A percentile compares a stretch with the other conserved stretches of the same genome.
phyloP scores from a whole-genome alignment of 2,329 filamentous ascomycete genomes.

The Calonectria honghensis region DNA sequence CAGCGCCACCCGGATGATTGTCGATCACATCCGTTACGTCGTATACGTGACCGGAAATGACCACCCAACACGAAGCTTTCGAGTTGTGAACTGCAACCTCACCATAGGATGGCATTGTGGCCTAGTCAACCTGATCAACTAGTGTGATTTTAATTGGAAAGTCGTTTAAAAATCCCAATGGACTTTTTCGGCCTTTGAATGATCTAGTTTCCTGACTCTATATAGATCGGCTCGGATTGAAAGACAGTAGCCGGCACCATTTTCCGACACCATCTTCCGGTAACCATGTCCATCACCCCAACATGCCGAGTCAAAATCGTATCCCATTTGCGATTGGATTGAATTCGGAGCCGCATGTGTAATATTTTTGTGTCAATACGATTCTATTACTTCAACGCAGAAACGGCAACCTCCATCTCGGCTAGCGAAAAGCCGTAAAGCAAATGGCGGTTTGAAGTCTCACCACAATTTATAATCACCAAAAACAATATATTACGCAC shows the following conservation, averaged over 20 bases:
- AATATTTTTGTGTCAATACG: too few relatives aligned
- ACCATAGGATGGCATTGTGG: background rate
- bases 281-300: background rate
- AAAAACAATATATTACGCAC: background rate
- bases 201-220: background rate
- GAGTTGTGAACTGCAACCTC: conserved; percentile 16
- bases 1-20: conserved; percentile 84
- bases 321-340: too few relatives aligned
- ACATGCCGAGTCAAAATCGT: too few relatives aligned
- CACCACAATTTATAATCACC: too few relatives aligned
- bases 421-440: too few relatives aligned
- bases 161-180: background rate
- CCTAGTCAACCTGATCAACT: background rate
- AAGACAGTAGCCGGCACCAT: background rate
- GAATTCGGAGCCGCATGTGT: too few relatives aligned
- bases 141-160: background rate
- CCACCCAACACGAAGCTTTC: conserved; percentile 19
- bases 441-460: too few relatives aligned
- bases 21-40: conserved; percentile 90
- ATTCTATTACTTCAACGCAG: too few relatives aligned
- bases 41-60: conserved; percentile 80
- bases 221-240: background rate
- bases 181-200: background rate
- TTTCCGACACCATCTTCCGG: background rate
- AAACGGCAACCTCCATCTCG: background rate